Conservation (phyloP, 768 basidiomycete species). For the Xerocomellus amylosporus region DNA sequence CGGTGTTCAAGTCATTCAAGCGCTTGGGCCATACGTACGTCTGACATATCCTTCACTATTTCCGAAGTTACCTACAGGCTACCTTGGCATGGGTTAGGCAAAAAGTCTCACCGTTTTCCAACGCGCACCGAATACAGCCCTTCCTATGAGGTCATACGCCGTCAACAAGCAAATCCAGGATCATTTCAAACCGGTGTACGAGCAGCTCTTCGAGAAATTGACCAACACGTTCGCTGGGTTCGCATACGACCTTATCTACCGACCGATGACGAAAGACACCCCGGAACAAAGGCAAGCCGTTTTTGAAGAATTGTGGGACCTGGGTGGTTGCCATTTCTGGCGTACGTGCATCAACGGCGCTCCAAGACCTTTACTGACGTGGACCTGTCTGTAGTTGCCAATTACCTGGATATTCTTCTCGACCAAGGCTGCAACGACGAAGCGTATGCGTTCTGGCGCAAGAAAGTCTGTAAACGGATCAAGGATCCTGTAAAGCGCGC, state of each 20-base stretch:
- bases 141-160: conserved; percentile 7
- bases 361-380: neutral
- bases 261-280: conserved; percentile 10
- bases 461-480: conserved; percentile 11
- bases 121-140: conserved; percentile 5
- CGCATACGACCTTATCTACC: neutral
- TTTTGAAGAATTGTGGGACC: conserved; percentile 7
- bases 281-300: conserved; percentile 1
- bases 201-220: conserved; percentile 3
- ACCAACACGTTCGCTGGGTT: conserved; percentile 3
- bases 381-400: neutral
- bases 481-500: conserved; percentile 9
- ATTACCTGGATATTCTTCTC: neutral
- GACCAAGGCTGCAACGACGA: conserved; percentile 8
- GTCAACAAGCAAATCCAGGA: conserved; percentile 10
- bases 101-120: conserved; percentile 11
- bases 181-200: conserved; percentile 6
- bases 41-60: neutral
- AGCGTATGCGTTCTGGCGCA: conserved; percentile 5
- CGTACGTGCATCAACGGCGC: neutral
- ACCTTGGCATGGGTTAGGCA: neutral
- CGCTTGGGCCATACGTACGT: conserved; percentile 4
- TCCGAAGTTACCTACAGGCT: neutral
- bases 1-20: conserved; percentile 8
- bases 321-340: conserved; percentile 7